phyloP scores from a whole-genome alignment of 1,284 basidiomycete species.

The Tilletia walkeri region DNA sequence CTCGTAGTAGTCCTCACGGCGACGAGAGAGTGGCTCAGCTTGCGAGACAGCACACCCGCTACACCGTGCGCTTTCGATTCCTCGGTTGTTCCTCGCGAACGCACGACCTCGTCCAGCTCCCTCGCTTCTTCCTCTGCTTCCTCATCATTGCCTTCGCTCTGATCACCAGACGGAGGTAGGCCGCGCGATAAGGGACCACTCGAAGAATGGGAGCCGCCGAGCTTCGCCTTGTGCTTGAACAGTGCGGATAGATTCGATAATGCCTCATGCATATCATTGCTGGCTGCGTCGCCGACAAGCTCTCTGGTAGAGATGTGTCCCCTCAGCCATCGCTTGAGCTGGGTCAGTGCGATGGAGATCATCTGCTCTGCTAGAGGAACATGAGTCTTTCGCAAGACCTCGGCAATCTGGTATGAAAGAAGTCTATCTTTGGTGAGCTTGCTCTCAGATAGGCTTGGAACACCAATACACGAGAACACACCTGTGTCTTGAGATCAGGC shows the following conservation, averaged over 20 bases:
- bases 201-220: neutral
- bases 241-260: neutral
- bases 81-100: neutral
- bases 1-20: slow-evolving; percentile 11
- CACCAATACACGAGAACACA: neutral
- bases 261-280: slow-evolving; percentile 10
- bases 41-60: slow-evolving; percentile 9
- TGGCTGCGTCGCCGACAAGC: slow-evolving; percentile 10
- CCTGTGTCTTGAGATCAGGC: slow-evolving; percentile 17
- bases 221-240: slow-evolving; percentile 17
- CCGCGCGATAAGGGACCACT: neutral
- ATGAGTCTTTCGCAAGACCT: slow-evolving; percentile 16
- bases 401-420: neutral
- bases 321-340: slow-evolving; percentile 18
- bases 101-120: slow-evolving; percentile 8
- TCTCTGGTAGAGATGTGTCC: slow-evolving; percentile 18
- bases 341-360: slow-evolving; percentile 15
- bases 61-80: slow-evolving; percentile 11
- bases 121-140: slow-evolving; percentile 13
- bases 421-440: no score
- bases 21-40: neutral
- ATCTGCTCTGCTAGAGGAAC: slow-evolving; percentile 14
- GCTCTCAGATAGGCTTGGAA: neutral
- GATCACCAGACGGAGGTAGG: neutral
- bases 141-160: neutral